Percentiles rank a stretch among this genome's conserved stretches.
Conservation (phyloP, 2,329 filamentous ascomycete species). For the Mariannaea elegans region DNA sequence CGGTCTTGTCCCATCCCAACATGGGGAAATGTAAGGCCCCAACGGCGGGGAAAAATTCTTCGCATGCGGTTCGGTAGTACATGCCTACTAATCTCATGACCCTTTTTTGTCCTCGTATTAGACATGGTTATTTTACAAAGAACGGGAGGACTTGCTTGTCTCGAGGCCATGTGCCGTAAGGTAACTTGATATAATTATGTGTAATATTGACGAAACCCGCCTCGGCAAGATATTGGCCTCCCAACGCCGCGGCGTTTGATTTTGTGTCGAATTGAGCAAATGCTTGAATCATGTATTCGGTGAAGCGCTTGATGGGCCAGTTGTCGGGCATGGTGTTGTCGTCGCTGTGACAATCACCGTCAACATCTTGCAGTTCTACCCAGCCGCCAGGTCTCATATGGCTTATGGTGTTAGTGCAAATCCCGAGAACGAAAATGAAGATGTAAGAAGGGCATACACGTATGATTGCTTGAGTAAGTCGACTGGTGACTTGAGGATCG, state of each 20-base stretch:
- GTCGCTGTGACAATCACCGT: conserved; percentile 50
- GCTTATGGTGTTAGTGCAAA: conserved; percentile 28
- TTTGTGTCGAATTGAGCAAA: conserved; percentile 50
- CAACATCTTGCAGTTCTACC: conserved; percentile 57
- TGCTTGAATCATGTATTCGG: conserved; percentile 46
- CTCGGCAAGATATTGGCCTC: conserved; percentile 46
- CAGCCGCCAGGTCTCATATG: conserved; percentile 55
- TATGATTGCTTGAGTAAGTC: conserved; percentile 42
- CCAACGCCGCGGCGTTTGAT: conserved; percentile 49
- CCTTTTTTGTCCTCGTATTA: conserved; percentile 26
- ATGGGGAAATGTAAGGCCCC: conserved; percentile 51
- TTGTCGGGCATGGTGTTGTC: conserved; percentile 46
- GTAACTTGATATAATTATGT: conserved; percentile 52
- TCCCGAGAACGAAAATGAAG: conserved; percentile 24
- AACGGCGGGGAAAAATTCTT: conserved; percentile 53
- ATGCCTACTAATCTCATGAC: conserved; percentile 50
- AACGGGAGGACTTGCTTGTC: conserved; percentile 44
- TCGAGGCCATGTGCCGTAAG: conserved; percentile 57
- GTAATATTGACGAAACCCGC: conserved; percentile 52
- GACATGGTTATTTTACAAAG: rapidly evolving
- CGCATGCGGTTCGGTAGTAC: conserved; percentile 52
- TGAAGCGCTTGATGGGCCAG: conserved; percentile 47
- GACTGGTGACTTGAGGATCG: conserved; percentile 47
- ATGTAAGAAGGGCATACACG: conserved; percentile 45
- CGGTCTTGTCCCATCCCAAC: conserved; percentile 47